Conservation (phyloP, 2,329 filamentous ascomycete species). For the Colletotrichum horii region DNA sequence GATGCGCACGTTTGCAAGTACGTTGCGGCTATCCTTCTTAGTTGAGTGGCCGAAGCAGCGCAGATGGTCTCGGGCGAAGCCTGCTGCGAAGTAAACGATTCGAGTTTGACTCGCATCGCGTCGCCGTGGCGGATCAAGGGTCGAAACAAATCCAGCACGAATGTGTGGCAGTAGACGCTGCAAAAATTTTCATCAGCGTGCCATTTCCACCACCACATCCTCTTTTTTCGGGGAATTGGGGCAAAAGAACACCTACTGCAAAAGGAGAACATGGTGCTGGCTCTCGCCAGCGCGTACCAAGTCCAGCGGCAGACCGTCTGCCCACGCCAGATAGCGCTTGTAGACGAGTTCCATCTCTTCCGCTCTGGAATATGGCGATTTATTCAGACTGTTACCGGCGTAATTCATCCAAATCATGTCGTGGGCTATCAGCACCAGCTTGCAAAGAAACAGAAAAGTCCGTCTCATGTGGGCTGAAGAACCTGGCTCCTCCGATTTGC, state of each 20-base stretch:
- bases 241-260: not conserved
- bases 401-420: constrained; percentile 10
- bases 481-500: not conserved
- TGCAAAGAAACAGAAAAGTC: not conserved
- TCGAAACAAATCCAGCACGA: not conserved
- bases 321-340: not conserved
- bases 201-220: not conserved
- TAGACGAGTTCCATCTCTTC: not conserved
- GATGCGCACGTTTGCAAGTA: not conserved
- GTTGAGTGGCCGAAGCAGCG: not conserved
- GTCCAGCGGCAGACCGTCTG: not conserved
- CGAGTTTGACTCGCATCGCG: not conserved
- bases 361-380: not conserved
- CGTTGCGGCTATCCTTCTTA: not conserved
- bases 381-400: not conserved
- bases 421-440: not conserved
- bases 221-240: not conserved
- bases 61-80: not conserved
- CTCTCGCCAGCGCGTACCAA: not conserved
- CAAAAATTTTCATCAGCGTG: not conserved
- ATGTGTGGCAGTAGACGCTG: not conserved
- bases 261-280: not conserved
- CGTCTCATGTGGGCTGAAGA: not conserved
- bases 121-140: not conserved
- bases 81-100: not conserved